Conservation (phyloP, 225 moss, liverwort and hornwort genomes). For the Pseudisothecium myosuroides region DNA sequence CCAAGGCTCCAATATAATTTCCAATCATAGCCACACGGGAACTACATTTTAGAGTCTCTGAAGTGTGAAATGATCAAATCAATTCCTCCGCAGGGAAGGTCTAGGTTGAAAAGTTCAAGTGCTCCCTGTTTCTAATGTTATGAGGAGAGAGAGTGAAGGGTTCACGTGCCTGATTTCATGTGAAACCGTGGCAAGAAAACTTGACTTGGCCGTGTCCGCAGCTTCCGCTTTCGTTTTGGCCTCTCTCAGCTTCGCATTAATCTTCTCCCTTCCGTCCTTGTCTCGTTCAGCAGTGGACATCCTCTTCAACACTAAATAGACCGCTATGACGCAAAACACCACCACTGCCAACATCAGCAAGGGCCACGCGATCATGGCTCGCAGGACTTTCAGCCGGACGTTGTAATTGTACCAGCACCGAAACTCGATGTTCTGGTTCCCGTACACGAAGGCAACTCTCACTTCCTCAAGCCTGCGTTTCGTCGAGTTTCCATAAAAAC, state of each 20-base stretch:
- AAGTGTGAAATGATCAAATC: neutral
- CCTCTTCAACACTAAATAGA: constrained; percentile 61
- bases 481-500: constrained; percentile 26
- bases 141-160: neutral
- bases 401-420: constrained; percentile 31
- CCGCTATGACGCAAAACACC: constrained; percentile 59
- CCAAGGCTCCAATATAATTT: neutral
- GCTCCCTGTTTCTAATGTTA: neutral
- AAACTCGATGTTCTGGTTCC: constrained; percentile 45
- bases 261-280: constrained; percentile 57
- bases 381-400: constrained; percentile 41
- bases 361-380: constrained; percentile 76
- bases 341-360: constrained; percentile 77
- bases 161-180: constrained; percentile 73
- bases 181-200: constrained; percentile 88
- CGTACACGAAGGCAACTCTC: constrained; percentile 28
- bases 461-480: constrained; percentile 13
- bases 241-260: constrained; percentile 45
- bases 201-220: constrained; percentile 80
- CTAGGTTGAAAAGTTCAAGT: neutral
- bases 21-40: neutral
- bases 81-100: neutral
- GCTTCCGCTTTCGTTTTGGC: constrained; percentile 74
- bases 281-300: constrained; percentile 75
- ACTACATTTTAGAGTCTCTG: neutral